phyloP scores from a whole-genome alignment of 1,284 basidiomycete species.

The Entoloma clypeatum region DNA sequence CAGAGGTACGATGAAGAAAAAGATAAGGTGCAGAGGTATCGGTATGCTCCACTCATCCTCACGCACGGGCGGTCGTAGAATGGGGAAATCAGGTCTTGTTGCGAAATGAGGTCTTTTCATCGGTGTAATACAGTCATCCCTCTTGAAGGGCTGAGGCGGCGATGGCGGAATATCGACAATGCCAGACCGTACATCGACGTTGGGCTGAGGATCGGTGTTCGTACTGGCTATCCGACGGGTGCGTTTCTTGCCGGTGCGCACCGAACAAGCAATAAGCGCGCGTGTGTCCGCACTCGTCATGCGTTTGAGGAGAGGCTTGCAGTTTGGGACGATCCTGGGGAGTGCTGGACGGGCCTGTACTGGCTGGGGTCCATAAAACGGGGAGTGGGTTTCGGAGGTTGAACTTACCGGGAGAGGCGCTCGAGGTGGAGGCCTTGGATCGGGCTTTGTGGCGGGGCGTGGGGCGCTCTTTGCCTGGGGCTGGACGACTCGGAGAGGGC shows the following conservation, averaged over 20 bases:
- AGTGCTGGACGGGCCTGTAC: constrained; percentile 7
- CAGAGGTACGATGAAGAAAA: too few species aligned
- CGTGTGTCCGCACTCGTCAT: constrained; percentile 14
- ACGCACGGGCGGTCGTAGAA: too few species aligned
- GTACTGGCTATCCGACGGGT: not conserved
- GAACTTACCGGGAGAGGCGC: constrained; percentile 2
- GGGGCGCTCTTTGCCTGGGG: too few species aligned
- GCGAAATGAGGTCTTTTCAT: too few species aligned
- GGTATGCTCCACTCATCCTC: too few species aligned
- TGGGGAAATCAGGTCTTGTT: too few species aligned
- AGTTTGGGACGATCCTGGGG: constrained; percentile 14
- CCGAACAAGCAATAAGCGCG: constrained; percentile 9
- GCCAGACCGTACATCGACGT: too few species aligned
- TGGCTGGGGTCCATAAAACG: not conserved
- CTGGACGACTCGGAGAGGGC: too few species aligned
- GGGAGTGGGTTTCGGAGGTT: not conserved
- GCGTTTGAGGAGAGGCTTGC: constrained; percentile 12
- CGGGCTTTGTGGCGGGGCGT: not conserved
- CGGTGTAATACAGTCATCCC: too few species aligned
- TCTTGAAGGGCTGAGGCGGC: too few species aligned
- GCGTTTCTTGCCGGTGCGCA: constrained; percentile 7
- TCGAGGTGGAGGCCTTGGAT: not conserved
- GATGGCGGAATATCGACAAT: too few species aligned
- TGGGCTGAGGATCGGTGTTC: not conserved
- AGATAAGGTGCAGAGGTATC: too few species aligned